Evolutionary conservation across 768 basidiomycete species (phyloP).

Genomic region (Paxillus involutus): DNA sequence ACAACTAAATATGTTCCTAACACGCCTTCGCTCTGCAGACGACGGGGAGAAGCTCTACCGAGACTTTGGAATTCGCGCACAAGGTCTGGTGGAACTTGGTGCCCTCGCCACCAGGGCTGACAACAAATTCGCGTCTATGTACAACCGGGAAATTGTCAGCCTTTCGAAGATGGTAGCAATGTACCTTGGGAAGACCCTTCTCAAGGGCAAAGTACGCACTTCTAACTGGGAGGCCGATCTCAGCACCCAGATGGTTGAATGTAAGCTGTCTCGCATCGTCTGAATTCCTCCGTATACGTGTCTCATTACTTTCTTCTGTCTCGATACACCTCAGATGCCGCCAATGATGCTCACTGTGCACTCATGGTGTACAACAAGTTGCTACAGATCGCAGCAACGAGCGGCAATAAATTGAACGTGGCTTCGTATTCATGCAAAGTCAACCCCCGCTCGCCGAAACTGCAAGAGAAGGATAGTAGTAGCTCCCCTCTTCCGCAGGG

Average conservation of each 20-base stretch:
- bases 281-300: not conserved
- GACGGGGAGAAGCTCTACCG: slow-evolving; percentile 49
- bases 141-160: slow-evolving; percentile 40
- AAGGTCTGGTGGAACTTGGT: slow-evolving; percentile 47
- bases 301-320: not conserved
- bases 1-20: not conserved
- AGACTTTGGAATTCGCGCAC: slow-evolving; percentile 44
- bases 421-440: slow-evolving; percentile 30
- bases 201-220: slow-evolving; percentile 46
- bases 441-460: slow-evolving; percentile 7
- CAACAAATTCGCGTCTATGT: slow-evolving; percentile 28
- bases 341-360: slow-evolving; percentile 51
- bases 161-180: slow-evolving; percentile 43
- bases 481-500: not conserved
- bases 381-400: slow-evolving; percentile 28
- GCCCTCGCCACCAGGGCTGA: slow-evolving; percentile 42
- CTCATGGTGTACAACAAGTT: slow-evolving; percentile 43
- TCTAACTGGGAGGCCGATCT: slow-evolving; percentile 47
- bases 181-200: slow-evolving; percentile 39
- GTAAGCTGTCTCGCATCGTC: slow-evolving; percentile 18
- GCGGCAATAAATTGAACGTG: slow-evolving; percentile 16
- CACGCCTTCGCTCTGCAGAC: slow-evolving; percentile 25
- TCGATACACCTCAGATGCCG: slow-evolving; percentile 38
- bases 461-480: not conserved
- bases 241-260: slow-evolving; percentile 37